Percentiles rank a stretch among this genome's conserved stretches.
Conservation (phyloP, 2,329 filamentous ascomycete species). For the Talaromyces sp. region DNA sequence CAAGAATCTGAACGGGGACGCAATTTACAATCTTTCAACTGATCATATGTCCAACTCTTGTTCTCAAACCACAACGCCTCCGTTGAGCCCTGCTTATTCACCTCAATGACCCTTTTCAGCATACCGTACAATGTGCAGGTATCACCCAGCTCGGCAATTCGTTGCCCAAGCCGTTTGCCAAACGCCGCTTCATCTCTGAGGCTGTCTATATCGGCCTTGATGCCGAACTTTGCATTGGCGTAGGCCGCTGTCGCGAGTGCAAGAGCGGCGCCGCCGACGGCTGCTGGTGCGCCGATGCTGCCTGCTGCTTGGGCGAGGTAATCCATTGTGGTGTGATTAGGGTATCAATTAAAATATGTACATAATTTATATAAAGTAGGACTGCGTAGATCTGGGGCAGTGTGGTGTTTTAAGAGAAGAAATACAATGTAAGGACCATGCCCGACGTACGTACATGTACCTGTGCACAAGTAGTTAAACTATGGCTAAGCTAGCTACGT, state of each 20-base stretch:
- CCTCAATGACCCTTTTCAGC: conserved; percentile 41
- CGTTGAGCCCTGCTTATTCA: conserved; percentile 34
- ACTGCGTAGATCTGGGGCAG: too few species aligned
- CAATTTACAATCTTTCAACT: conserved; percentile 42
- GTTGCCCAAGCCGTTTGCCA: conserved; percentile 33
- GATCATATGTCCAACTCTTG: conserved; percentile 46
- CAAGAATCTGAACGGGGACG: neutral
- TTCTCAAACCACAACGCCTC: conserved; percentile 50
- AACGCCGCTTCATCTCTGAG: conserved; percentile 35
- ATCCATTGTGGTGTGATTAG: conserved; percentile 9
- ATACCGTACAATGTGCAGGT: conserved; percentile 42
- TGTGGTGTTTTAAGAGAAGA: neutral
- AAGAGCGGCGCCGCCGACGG: conserved; percentile 30
- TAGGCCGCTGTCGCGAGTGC: conserved; percentile 38
- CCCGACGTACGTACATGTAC: neutral
- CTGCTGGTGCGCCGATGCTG: conserved; percentile 6
- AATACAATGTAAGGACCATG: neutral
- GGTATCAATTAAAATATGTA: neutral
- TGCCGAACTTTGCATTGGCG: conserved; percentile 42
- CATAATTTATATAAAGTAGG: neutral
- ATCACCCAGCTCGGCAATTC: conserved; percentile 38
- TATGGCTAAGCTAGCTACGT: neutral
- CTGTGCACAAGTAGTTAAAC: too few species aligned
- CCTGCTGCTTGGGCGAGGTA: conserved; percentile 15
- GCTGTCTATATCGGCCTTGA: conserved; percentile 39